Evolutionary conservation across 1,284 basidiomycete species (phyloP).

Genomic region (Porodaedalea pini): DNA sequence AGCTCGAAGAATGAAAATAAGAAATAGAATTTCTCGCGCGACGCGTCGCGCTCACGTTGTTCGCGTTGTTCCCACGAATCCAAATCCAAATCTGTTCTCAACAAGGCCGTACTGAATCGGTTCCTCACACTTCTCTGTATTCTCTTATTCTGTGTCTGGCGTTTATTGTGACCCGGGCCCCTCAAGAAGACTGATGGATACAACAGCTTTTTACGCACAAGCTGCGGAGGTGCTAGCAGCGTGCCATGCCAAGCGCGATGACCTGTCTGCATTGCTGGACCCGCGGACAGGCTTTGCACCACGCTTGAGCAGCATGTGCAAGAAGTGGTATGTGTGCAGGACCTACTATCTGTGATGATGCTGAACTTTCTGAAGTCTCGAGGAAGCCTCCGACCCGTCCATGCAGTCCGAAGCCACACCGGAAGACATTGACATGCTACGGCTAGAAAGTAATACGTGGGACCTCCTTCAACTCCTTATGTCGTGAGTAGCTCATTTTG

Average conservation of each 20-base stretch:
- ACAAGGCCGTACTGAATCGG: background rate
- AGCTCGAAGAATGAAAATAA: too few relatives aligned
- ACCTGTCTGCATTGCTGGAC: slow-evolving; percentile 57
- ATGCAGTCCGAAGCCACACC: slow-evolving; percentile 26
- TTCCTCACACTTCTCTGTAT: background rate
- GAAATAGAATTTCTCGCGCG: too few relatives aligned
- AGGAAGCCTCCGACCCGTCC: background rate
- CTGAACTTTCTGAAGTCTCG: background rate
- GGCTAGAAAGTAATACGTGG: slow-evolving; percentile 81
- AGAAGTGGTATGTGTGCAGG: slow-evolving; percentile 49
- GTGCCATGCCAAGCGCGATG: slow-evolving; percentile 55
- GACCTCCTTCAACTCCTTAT: slow-evolving; percentile 70
- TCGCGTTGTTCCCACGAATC: background rate
- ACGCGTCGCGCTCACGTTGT: too few relatives aligned
- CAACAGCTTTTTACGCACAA: slow-evolving; percentile 44
- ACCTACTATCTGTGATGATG: background rate
- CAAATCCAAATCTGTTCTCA: background rate
- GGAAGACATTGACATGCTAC: slow-evolving; percentile 57
- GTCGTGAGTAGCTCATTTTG: slow-evolving; percentile 44
- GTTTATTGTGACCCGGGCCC: background rate
- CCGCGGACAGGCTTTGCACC: slow-evolving; percentile 68
- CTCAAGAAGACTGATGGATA: slow-evolving; percentile 8
- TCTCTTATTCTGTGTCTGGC: background rate
- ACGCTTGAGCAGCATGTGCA: slow-evolving; percentile 58
- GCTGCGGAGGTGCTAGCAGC: slow-evolving; percentile 63